Evolutionary conservation across 495 filamentous ascomycete genomes (phyloP).

Genomic region (Extremus antarcticus): DNA sequence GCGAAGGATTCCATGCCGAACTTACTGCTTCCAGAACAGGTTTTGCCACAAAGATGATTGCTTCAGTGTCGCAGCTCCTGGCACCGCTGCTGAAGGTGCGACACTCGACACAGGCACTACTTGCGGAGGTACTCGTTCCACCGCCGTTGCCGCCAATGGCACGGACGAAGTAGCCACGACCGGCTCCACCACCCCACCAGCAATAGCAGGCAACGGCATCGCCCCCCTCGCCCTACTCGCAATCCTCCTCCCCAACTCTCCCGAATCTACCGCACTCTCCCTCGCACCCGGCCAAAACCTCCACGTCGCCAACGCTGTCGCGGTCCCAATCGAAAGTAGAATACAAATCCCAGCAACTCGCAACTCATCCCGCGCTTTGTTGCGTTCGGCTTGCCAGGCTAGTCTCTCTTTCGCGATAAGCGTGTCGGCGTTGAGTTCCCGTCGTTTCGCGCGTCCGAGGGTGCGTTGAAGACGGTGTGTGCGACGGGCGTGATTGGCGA

Average conservation of each 20-base stretch:
- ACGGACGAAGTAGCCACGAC: no score
- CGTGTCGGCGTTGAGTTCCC: neutral
- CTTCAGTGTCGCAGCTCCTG: neutral
- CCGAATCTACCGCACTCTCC: neutral
- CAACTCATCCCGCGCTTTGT: neutral
- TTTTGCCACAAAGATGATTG: constrained; percentile 3
- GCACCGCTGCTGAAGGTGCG: neutral
- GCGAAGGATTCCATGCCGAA: neutral
- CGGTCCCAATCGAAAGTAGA: constrained; percentile 5
- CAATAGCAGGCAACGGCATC: constrained; percentile 2
- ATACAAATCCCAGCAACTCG: constrained; percentile 5
- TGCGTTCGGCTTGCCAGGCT: constrained; percentile 3
- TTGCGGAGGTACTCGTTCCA: neutral
- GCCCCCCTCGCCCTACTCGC: constrained; percentile 1
- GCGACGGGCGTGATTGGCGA: constrained; percentile 2
- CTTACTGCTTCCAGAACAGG: constrained; percentile 15
- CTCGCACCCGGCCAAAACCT: constrained; percentile 9
- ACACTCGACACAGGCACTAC: neutral
- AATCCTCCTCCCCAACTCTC: constrained; percentile 7
- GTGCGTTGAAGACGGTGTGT: neutral
- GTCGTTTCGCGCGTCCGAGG: neutral
- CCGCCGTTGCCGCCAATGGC: neutral
- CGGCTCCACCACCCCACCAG: neutral
- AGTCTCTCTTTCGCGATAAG: neutral
- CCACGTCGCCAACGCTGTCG: constrained; percentile 17